Base-by-base conservation (phyloP, 2,329 filamentous ascomycete species). In the Fusarium liriodendri region DNA sequence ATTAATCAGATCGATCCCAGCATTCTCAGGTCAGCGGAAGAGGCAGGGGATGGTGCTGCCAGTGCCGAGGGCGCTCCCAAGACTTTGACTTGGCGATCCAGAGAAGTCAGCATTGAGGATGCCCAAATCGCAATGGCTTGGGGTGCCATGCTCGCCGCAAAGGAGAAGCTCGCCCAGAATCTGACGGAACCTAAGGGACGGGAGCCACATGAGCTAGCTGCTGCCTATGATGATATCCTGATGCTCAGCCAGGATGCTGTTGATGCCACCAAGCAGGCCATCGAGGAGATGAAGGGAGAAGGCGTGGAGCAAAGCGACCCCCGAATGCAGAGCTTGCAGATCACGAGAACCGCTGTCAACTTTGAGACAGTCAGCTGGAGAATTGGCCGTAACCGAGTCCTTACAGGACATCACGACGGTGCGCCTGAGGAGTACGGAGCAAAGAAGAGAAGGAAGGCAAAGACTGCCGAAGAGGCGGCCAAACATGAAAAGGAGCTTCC, bases 341-440 rank as follows among this genome's bases (percentile, higher is more conserved):
- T 99, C 67, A 97, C 95, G 5, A 93, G 94, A 70, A 97, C 97
- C 0, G 95, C 96, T 2, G 94, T 98, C 66, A 97, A 97, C 82
- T 98, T 97, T 82, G 94, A 94, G 75, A 91, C 98, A 83, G 93
- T 99, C 66, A 95, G 94, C 79, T 98, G 95, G 95, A 90, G 97
- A 81, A 94, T 98, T 73, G 96, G 96, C 29, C 92, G 97, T 57
- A 98, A 99, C 82, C 89, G 97, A 63, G 93, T 98, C 0, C 85
- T 99, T 71, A 94, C 95, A 61, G 95, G 96, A n/a, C 85, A 89
- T 8, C 88, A 93, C 64, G 96, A 98, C 77, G 96, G 96, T 4
- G 88, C 94, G 18, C 82, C 88, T 18, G 82, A 89, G 22, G 87
- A 88, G 20, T 88, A 87, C 67, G 85, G 83, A 5, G 82, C 82